Evolutionary conservation across 2,329 filamentous ascomycete genomes (phyloP).

Genomic region (Exophiala phaeomuriformis): DNA sequence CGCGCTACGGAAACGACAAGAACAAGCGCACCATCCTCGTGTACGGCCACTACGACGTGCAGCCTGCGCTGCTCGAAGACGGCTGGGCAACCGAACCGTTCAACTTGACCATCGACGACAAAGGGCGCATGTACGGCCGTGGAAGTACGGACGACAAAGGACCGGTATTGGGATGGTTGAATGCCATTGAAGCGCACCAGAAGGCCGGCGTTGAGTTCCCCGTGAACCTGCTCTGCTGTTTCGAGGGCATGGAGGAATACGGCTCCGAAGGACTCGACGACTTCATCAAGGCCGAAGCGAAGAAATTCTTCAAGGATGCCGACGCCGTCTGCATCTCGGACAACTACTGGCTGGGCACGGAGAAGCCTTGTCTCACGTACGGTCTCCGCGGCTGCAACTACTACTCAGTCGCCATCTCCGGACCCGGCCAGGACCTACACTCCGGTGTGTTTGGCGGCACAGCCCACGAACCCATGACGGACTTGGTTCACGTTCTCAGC

Average conservation of each 20-base stretch:
- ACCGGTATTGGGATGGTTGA: constrained; percentile 92
- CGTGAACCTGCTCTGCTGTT: constrained; percentile 98
- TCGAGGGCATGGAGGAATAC: constrained; percentile 99
- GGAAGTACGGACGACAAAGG: constrained; percentile 98
- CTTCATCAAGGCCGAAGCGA: constrained; percentile 82
- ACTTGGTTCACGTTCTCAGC: constrained; percentile 73
- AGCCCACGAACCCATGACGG: constrained; percentile 97
- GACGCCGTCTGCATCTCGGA: constrained; percentile 98
- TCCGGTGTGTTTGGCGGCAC: constrained; percentile 95
- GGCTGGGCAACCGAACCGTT: constrained; percentile 97
- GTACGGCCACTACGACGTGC: constrained; percentile 98
- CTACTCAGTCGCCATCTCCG: constrained; percentile 85
- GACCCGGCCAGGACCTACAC: constrained; percentile 88
- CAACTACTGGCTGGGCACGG: constrained; percentile 99
- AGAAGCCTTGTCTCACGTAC: constrained; percentile 97
- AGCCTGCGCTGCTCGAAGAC: constrained; percentile 86
- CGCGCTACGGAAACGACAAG: constrained; percentile 83
- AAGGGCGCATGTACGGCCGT: constrained; percentile 92
- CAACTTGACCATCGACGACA: constrained; percentile 74
- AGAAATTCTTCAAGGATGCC: constrained; percentile 89
- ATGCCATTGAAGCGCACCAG: constrained; percentile 95
- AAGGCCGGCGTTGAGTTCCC: constrained; percentile 91
- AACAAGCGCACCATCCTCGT: constrained; percentile 92
- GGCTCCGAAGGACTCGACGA: constrained; percentile 94
- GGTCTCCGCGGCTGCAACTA: constrained; percentile 97